Evolutionary conservation across 2,329 filamentous ascomycete genomes (phyloP).

Genomic region (Alternaria sp.): DNA sequence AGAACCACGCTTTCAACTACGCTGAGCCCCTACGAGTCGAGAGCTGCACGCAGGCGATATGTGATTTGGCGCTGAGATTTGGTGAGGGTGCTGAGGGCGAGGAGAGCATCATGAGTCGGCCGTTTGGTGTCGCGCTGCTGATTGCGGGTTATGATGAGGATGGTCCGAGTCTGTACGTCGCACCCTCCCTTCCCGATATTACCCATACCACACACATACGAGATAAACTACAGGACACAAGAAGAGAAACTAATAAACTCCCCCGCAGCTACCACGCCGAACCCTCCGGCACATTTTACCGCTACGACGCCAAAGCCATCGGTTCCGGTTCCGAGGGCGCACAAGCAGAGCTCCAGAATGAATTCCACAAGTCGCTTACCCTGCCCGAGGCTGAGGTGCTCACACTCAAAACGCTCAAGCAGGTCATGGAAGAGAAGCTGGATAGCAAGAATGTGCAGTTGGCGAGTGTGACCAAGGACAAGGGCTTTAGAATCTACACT

Average conservation of each 20-base stretch:
- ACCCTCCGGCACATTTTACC: slow-evolving; percentile 97
- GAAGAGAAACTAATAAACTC: not conserved
- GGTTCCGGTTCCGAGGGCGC: slow-evolving; percentile 96
- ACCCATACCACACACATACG: too few relatives aligned
- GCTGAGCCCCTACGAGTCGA: slow-evolving; percentile 94
- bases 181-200: too few relatives aligned
- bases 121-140: slow-evolving; percentile 94
- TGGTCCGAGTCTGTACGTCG: slow-evolving; percentile 80
- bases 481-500: slow-evolving; percentile 97
- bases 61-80: slow-evolving; percentile 93
- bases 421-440: slow-evolving; percentile 99
- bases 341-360: slow-evolving; percentile 96
- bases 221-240: too few relatives aligned
- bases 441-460: slow-evolving; percentile 99
- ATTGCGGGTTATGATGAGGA: slow-evolving; percentile 98
- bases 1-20: slow-evolving; percentile 98
- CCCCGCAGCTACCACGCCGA: slow-evolving; percentile 84
- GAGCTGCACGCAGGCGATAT: slow-evolving; percentile 98
- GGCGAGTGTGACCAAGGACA: slow-evolving; percentile 96
- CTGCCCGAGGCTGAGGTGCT: slow-evolving; percentile 92
- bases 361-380: slow-evolving; percentile 98
- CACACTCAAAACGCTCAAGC: slow-evolving; percentile 96
- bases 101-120: slow-evolving; percentile 98
- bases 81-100: slow-evolving; percentile 97
- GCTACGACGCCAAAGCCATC: slow-evolving; percentile 98